Evolutionary conservation across 148 eudicot species (phyloP).

Genomic region (Tetragonia tetragonoides): DNA sequence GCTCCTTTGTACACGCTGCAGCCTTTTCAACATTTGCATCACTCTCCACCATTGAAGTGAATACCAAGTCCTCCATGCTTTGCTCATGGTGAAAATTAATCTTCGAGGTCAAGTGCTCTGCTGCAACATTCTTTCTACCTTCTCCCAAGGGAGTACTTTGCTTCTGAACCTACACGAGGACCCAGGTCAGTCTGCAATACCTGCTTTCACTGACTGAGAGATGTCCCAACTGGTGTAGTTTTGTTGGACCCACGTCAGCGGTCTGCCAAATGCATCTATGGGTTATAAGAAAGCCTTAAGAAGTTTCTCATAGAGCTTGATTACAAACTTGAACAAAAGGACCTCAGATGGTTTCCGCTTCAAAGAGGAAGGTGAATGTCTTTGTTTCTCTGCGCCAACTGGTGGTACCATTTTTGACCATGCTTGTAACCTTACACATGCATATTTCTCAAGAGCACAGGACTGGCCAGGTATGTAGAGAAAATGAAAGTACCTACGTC

Average conservation of each 20-base stretch:
- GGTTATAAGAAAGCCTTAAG: constrained; percentile 13
- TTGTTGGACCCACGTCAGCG: constrained; percentile 25
- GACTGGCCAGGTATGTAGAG: neutral
- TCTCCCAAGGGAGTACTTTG: constrained; percentile 27
- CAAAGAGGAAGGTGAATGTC: constrained; percentile 41
- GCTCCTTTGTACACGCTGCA: constrained; percentile 74
- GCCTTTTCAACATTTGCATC: constrained; percentile 68
- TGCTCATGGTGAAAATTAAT: constrained; percentile 31
- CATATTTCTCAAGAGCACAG: neutral
- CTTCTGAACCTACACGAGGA: constrained; percentile 38
- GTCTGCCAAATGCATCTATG: constrained; percentile 37
- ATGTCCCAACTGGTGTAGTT: constrained; percentile 53
- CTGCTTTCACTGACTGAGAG: constrained; percentile 55
- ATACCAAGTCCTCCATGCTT: constrained; percentile 39
- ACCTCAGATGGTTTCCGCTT: constrained; percentile 70
- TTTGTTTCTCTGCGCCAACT: constrained; percentile 32
- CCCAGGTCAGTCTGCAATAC: constrained; percentile 30
- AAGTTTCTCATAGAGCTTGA: constrained; percentile 9
- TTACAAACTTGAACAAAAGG: constrained; percentile 10
- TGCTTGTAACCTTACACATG: constrained; percentile 15
- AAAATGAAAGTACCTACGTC: neutral
- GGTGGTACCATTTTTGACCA: constrained; percentile 23
- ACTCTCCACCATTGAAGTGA: constrained; percentile 38
- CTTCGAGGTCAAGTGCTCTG: constrained; percentile 24
- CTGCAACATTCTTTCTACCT: constrained; percentile 19